These are phyloP conservation scores for Passalora sequoiae DNA, from an alignment of 2,329 filamentous ascomycete genomes.

Conservation along the genomic window DNA sequence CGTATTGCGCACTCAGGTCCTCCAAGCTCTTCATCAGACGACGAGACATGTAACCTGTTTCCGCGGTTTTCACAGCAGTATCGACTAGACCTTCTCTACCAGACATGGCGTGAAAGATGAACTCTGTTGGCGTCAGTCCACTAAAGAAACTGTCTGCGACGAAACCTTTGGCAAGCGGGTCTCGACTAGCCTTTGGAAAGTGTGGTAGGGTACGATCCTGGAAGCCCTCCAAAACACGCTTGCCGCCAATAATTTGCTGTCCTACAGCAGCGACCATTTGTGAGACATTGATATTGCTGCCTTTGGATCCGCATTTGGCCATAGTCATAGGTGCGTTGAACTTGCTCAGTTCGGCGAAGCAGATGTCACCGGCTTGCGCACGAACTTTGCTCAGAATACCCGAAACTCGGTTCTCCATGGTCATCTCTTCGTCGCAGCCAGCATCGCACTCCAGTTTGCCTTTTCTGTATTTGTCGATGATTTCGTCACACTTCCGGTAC, in stretches of 20 bases:
- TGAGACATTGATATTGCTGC: conserved; percentile 94
- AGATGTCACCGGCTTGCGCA: conserved; percentile 83
- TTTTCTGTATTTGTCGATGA: conserved; percentile 73
- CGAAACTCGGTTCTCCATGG: conserved; percentile 83
- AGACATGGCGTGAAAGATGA: conserved; percentile 97
- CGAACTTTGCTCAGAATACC: conserved; percentile 89
- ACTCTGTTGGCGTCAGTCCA: conserved; percentile 82
- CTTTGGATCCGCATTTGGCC: conserved; percentile 96
- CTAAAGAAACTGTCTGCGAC: conserved; percentile 97
- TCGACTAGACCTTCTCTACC: conserved; percentile 97
- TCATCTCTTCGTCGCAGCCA: conserved; percentile 87
- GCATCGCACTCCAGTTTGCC: conserved; percentile 80
- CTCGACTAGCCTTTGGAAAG: conserved; percentile 86
- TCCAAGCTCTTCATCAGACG: conserved; percentile 97
- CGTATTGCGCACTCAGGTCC: conserved; percentile 88
- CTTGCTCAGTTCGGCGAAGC: conserved; percentile 81
- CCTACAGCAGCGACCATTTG: conserved; percentile 98
- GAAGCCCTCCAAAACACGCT: conserved; percentile 91
- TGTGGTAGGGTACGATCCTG: conserved; percentile 92
- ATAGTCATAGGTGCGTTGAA: conserved; percentile 94
- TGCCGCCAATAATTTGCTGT: conserved; percentile 93
- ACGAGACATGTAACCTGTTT: conserved; percentile 98
- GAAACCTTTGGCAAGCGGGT: conserved; percentile 94
- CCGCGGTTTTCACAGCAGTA: conserved; percentile 97
- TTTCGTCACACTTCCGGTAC: conserved; percentile 73